A percentile compares a stretch with the other conserved stretches of the same genome.
Evolutionary conservation across 192 early-diverging fungal genomes (phyloP).

Genomic region (Podila verticillata): DNA sequence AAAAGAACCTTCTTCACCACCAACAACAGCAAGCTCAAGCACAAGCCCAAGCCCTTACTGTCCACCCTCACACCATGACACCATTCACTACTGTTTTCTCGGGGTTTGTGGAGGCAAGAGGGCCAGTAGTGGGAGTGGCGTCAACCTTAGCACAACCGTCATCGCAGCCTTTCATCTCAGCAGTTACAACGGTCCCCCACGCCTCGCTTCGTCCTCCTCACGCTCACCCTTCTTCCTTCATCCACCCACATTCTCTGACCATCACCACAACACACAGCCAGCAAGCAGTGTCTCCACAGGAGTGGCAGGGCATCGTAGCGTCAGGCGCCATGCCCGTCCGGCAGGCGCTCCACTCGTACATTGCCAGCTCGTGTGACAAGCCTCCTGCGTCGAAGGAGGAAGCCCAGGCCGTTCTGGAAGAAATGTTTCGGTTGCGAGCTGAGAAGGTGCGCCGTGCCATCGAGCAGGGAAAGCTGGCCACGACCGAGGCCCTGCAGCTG

Average conservation of each 20-base stretch:
- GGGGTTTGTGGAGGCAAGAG: no score
- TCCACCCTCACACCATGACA: background rate
- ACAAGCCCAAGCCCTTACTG: background rate
- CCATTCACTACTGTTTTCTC: background rate
- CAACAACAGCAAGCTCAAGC: conserved; percentile 15
- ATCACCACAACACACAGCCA: no score
- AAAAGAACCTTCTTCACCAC: conserved; percentile 6
- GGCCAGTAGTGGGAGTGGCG: background rate
- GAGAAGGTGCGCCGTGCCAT: conserved; percentile 38
- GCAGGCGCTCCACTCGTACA: conserved; percentile 35
- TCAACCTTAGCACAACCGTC: no score
- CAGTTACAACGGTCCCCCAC: no score
- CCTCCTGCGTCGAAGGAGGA: conserved; percentile 42
- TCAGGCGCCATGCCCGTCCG: conserved; percentile 35
- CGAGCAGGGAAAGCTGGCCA: conserved; percentile 39
- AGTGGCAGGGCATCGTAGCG: conserved; percentile 19
- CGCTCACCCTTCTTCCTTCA: no score
- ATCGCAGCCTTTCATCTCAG: background rate
- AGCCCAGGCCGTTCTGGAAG: conserved; percentile 32
- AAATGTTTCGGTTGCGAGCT: conserved; percentile 45
- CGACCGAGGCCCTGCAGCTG: conserved; percentile 33
- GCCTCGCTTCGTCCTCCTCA: no score
- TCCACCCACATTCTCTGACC: no score
- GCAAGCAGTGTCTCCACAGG: conserved; percentile 7
- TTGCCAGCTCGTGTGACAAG: conserved; percentile 42